Evolutionary conservation across 768 basidiomycete species (phyloP).

Genomic region (Xerocomus brunneocitrinus): DNA sequence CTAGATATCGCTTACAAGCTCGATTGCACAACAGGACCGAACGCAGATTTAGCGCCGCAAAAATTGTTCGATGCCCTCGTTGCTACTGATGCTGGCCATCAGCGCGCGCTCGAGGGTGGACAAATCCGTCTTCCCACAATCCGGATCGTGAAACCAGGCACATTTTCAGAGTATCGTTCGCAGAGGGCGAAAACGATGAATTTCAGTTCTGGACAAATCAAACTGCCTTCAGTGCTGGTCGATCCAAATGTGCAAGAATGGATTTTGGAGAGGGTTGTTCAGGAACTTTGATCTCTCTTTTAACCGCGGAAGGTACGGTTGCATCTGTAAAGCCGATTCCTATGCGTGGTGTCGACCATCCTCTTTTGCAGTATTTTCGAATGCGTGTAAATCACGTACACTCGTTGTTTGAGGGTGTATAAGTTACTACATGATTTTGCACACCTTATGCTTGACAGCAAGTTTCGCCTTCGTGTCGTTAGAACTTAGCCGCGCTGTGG

Average conservation of each 20-base stretch:
- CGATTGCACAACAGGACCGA: slow-evolving; percentile 1
- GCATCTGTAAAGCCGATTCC: no score
- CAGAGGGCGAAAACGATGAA: slow-evolving; percentile 8
- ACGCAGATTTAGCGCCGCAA: not conserved
- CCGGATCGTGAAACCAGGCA: slow-evolving; percentile 16
- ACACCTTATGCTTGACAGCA: no score
- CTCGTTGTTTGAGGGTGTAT: no score
- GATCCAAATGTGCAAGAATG: slow-evolving; percentile 8
- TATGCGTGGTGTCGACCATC: no score
- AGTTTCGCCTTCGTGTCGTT: no score
- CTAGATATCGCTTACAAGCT: not conserved
- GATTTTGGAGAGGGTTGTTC: slow-evolving; percentile 13
- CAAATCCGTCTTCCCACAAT: slow-evolving; percentile 15
- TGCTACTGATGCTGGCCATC: not conserved
- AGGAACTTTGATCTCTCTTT: slow-evolving; percentile 7
- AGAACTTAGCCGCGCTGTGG: no score
- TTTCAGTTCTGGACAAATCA: slow-evolving; percentile 7
- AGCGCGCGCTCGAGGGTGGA: not conserved
- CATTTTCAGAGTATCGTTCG: slow-evolving; percentile 17
- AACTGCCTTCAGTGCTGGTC: slow-evolving; percentile 9
- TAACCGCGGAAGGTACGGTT: no score
- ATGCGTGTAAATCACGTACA: no score
- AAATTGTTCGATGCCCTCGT: slow-evolving; percentile 10
- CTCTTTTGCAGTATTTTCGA: no score
- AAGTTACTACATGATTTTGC: no score